phyloP scores from a whole-genome alignment of 345 rosid genomes.

The Arabidopsis suecica region DNA sequence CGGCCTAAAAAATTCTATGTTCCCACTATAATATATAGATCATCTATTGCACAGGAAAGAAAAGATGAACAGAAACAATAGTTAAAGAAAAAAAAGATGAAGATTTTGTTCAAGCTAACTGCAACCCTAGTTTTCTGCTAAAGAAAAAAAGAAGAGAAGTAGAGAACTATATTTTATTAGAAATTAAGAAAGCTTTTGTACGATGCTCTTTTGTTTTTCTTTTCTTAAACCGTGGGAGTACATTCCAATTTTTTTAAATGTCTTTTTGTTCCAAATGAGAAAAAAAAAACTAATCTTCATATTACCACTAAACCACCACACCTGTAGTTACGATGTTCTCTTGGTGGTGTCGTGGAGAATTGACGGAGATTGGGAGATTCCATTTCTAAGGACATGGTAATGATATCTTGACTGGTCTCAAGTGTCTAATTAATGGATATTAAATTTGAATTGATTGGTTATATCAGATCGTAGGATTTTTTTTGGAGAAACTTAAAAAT shows the following conservation, averaged over 20 bases:
- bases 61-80: too few relatives aligned
- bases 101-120: background rate
- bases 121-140: background rate
- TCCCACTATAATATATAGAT: too few relatives aligned
- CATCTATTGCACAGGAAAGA: too few relatives aligned
- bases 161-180: background rate
- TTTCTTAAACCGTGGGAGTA: too few relatives aligned
- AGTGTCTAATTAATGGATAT: background rate
- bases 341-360: conserved; percentile 1
- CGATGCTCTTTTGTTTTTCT: background rate
- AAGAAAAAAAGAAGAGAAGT: background rate
- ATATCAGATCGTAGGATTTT: background rate
- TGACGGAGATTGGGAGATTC: conserved; percentile 12
- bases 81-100: too few relatives aligned
- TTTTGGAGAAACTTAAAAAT: background rate
- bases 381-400: conserved; percentile 21
- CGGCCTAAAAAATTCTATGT: background rate
- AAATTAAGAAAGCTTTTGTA: background rate
- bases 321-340: conserved; percentile 1
- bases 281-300: too few relatives aligned
- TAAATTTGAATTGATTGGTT: conserved; percentile 8
- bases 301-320: too few relatives aligned
- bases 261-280: too few relatives aligned
- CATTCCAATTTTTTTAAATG: too few relatives aligned
- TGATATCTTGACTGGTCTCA: conserved; percentile 17